Base-by-base conservation (phyloP, 2,329 filamentous ascomycete species). In the Aspergillus chevalieri region DNA sequence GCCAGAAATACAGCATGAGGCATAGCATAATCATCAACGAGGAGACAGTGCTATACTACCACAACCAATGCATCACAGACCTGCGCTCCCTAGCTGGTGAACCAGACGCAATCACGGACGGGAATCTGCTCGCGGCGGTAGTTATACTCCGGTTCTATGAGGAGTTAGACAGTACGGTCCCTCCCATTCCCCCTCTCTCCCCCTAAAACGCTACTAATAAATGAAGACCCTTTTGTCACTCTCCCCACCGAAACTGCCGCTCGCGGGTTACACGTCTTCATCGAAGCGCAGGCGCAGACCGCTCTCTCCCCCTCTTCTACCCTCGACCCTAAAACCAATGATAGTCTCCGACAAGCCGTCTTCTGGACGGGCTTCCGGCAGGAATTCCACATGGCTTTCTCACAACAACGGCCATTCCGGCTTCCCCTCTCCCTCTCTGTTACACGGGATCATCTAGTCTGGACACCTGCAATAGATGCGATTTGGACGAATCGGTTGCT, bases 401-500 rank as follows among this genome's bases (percentile, higher is more conserved):
- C 70, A 2, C 65, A 65, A 46, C 70, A 71, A 19, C 62, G 57
- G 47, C 48, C 65, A 47, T 46, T 73, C 43, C 26, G 50, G 42
- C 34, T 36, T 17, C 34, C 34, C 2, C n/a, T 36, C 4, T 36
- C 34, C 3, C 14, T 36, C 2, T 36, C 14, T 17, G 34, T 7
- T 6, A 36, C 34, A 5, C 26, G 5, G 34, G 6, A 14, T 17
- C 34, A 36, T 36, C n/a, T 17, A 17, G 9, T 30, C 10, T 36
- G 34, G 34, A n/a, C 4, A 8, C 6, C 6, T 36, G 34, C 34
- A 6, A 8, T 14, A 9, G 34, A 36, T 17, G 14, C 14, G 34
- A 57, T 64, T 1, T 69, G 64, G 64, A 57, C 81, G 2, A 83
- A 84, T 61, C 74, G 80, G 6, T 78, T 80, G 19, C 74, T 85